Base-by-base conservation (phyloP, 768 basidiomycete genomes). In the Paxillus involutus region DNA sequence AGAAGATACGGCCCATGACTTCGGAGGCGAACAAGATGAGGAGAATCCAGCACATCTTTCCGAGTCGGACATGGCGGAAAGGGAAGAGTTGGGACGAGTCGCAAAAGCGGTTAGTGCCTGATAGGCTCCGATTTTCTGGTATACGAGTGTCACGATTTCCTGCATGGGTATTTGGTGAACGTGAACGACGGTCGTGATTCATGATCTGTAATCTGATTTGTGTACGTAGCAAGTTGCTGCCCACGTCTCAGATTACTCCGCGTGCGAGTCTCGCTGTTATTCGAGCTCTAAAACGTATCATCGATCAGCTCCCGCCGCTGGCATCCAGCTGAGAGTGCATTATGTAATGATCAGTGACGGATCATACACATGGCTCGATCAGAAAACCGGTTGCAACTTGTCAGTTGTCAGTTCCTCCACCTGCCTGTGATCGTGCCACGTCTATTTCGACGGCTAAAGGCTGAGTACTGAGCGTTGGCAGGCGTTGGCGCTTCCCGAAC, bases 381-480 rank as follows among this genome's bases (percentile, higher is more conserved):
- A 44, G 41, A 55, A 36, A 14, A 33, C 11, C 16, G 19, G n/a
- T n/a, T n/a, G n/a, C n/a, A n/a, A n/a, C n/a, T n/a, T n/a, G n/a
- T n/a, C n/a, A n/a, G n/a, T n/a, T 30, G 33, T 36, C 12, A 17
- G 46, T 32, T 39, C 21, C 7, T 45, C n/a, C 36, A n/a, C 26
- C 26, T 26, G 21, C 26, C 26, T 5, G 26, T 26, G 26, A 77
- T 56, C 76, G 61, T 14, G 70, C 70, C 6, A 71, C 67, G 11
- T 51, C 55, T 8, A 51, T 66, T 57, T 77, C 78, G 17, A 58
- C 60, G 6, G 61, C 63, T 3, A 39, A 41, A 58, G 77, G 78
- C 3, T 56, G n/a, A n/a, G n/a, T n/a, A n/a, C n/a, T n/a, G 64
- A 6, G 45, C 51, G 16, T 68, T 63, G 7, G 63, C 64, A 64